Evolutionary conservation across 768 basidiomycete species (phyloP).

Genomic region (Rhizopogon rudus): DNA sequence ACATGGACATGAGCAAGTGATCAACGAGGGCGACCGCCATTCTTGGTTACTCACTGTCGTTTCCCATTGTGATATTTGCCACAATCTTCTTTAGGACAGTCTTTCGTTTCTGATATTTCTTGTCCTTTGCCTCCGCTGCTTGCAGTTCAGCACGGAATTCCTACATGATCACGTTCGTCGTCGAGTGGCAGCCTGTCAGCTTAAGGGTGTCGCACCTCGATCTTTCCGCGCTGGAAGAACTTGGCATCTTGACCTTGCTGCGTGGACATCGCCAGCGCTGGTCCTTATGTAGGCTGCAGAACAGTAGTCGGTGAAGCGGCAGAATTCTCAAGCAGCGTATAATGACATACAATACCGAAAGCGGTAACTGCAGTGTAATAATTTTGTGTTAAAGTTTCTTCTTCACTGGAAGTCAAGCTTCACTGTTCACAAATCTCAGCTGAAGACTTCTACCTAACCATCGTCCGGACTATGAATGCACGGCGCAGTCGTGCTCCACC

Average conservation of each 20-base stretch:
- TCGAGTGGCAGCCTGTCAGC: conserved; percentile 5
- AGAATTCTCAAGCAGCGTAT: neutral
- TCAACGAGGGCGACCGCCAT: neutral
- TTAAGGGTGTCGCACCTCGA: conserved; percentile 54
- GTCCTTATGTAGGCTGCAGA: neutral
- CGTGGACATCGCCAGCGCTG: conserved; percentile 29
- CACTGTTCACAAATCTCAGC: too few species aligned
- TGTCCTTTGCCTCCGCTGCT: conserved; percentile 92
- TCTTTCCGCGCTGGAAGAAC: conserved; percentile 89
- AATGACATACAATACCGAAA: neutral
- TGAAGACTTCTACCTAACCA: neutral
- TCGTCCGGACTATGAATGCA: conserved; percentile 4
- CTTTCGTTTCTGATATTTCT: conserved; percentile 92
- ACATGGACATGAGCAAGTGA: conserved; percentile 16
- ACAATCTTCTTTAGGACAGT: conserved; percentile 95
- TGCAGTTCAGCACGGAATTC: conserved; percentile 91
- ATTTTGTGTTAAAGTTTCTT: too few species aligned
- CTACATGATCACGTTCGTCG: conserved; percentile 31
- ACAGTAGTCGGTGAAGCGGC: neutral
- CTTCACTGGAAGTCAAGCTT: too few species aligned
- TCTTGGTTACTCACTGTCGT: conserved; percentile 73
- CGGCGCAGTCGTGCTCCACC: conserved; percentile 5
- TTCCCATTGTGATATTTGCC: conserved; percentile 99
- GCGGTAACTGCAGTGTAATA: neutral
- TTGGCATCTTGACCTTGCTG: conserved; percentile 84